Base-by-base conservation (phyloP, 2,329 filamentous ascomycete species). In the Leptographium radiaticola region DNA sequence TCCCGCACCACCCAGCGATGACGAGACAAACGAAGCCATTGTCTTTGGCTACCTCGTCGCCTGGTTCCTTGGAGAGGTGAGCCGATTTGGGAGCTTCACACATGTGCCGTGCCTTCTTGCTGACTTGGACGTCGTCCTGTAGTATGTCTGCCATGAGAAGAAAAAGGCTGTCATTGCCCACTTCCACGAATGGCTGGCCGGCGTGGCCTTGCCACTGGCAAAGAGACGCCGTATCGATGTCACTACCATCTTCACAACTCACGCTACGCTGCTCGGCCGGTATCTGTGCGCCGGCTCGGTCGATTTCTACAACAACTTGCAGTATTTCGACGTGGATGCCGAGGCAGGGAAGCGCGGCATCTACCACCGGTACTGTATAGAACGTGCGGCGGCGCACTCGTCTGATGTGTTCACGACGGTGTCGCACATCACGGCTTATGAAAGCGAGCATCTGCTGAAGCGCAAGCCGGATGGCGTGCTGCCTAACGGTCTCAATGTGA, bases 261-360 rank as follows among this genome's bases (percentile, higher is more conserved):
- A 97, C 70, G 93, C 93, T 30, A 97, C 93, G 7, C 79, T 98
- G 12, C 81, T 98, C 49, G 93, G 93, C 58, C 85, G 93, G 63
- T 97, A 98, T 66, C 86, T 97, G 49, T 97, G 93, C 67, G 93
- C 93, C 51, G 93, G 93, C 53, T 96, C 90, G 0, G 93, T 97
- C 58, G 93, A 98, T 68, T 97, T 98, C 68, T 98, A 98, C 79
- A 98, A 97, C 75, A 96, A 97, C 68, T 79, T 98, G 52, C 91
- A 97, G 69, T 86, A 83, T 72, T 97, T 98, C 65, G 91, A 98
- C 66, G 89, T 95, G 34, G 93, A 98, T 67, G 83, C 89, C 7
- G 93, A 98, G 71, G 93, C 93, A 18, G 93, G 93, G 57, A 97
- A 96, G 76, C 87, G 93, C 64, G 93, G 93, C 55, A 97, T 98